Evolutionary conservation across 2,329 filamentous ascomycete species (phyloP).

Genomic region (Penicillium sp.): DNA sequence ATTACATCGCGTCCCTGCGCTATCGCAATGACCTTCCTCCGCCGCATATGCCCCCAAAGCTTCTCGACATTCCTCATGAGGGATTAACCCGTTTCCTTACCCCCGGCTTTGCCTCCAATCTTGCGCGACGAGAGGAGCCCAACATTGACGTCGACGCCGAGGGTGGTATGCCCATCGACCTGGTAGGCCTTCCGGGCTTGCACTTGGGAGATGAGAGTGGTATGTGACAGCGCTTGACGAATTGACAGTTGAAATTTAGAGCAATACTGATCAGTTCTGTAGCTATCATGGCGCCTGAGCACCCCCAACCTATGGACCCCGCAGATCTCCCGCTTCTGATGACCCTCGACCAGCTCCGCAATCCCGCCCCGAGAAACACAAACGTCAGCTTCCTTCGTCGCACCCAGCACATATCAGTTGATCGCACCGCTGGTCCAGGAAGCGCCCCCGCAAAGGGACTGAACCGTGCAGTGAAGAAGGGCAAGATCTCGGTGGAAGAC

Average conservation of each 20-base stretch:
- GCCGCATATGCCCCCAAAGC: slow-evolving; percentile 90
- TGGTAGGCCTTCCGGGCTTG: slow-evolving; percentile 91
- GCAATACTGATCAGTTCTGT: slow-evolving; percentile 16
- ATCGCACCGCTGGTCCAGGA: slow-evolving; percentile 40
- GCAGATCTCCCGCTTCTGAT: slow-evolving; percentile 83
- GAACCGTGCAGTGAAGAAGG: slow-evolving; percentile 34
- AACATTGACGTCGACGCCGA: slow-evolving; percentile 98
- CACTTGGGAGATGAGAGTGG: slow-evolving; percentile 95
- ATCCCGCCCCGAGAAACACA: slow-evolving; percentile 73
- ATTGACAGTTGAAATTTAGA: not conserved
- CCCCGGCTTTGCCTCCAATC: slow-evolving; percentile 83
- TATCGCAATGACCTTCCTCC: slow-evolving; percentile 96
- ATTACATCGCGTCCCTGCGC: slow-evolving; percentile 94
- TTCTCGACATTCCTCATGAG: slow-evolving; percentile 94
- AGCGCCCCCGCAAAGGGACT: slow-evolving; percentile 33
- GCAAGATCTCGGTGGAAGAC: slow-evolving; percentile 55
- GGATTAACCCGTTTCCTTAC: slow-evolving; percentile 89
- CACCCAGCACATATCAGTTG: slow-evolving; percentile 81
- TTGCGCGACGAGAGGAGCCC: slow-evolving; percentile 87
- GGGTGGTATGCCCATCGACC: slow-evolving; percentile 93
- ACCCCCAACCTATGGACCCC: slow-evolving; percentile 73
- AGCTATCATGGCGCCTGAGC: slow-evolving; percentile 82
- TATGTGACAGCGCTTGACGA: slow-evolving; percentile 48
- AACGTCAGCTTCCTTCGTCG: slow-evolving; percentile 91
- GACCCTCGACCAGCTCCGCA: slow-evolving; percentile 81